Percentiles rank a stretch among this genome's conserved stretches.
phyloP scores from a whole-genome alignment of 176 grass and related monocot species.

The Phoenix dactylifera region DNA sequence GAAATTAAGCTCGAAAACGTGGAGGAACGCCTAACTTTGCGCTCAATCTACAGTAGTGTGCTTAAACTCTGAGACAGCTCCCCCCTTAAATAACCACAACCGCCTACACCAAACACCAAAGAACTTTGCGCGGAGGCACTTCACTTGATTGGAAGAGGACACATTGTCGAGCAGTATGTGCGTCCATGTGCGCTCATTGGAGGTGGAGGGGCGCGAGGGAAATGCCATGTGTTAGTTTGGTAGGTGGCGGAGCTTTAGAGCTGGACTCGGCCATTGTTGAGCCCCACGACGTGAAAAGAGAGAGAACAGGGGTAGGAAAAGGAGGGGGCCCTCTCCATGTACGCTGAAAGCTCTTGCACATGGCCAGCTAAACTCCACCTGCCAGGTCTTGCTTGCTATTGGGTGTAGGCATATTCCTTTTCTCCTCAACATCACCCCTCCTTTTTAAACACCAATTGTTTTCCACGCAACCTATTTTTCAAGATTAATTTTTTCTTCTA shows the following conservation, averaged over 20 bases:
- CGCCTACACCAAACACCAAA: too few species aligned
- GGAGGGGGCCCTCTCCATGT: slow-evolving; percentile 3
- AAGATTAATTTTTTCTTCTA: too few species aligned
- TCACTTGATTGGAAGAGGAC: background rate
- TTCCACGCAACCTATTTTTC: too few species aligned
- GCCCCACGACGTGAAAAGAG: slow-evolving; percentile 15
- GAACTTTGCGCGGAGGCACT: background rate
- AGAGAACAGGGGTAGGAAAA: slow-evolving; percentile 3
- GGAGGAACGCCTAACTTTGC: too few species aligned
- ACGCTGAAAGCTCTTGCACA: slow-evolving; percentile 23
- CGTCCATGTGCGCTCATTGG: slow-evolving; percentile 5
- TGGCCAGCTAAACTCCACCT: slow-evolving; percentile 19
- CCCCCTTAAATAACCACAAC: too few species aligned
- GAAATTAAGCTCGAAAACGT: too few species aligned
- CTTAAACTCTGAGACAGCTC: too few species aligned
- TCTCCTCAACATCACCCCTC: background rate
- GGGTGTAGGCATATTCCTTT: slow-evolving; percentile 46
- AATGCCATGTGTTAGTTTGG: slow-evolving; percentile 49
- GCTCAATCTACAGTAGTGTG: too few species aligned
- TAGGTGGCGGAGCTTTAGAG: slow-evolving; percentile 63
- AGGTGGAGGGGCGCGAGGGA: background rate
- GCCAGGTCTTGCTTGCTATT: slow-evolving; percentile 37
- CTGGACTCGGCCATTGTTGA: slow-evolving; percentile 55
- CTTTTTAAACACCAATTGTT: too few species aligned
- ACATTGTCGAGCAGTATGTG: background rate